Conservation (phyloP, 768 basidiomycete species). For the Xerocomellus intermedius region DNA sequence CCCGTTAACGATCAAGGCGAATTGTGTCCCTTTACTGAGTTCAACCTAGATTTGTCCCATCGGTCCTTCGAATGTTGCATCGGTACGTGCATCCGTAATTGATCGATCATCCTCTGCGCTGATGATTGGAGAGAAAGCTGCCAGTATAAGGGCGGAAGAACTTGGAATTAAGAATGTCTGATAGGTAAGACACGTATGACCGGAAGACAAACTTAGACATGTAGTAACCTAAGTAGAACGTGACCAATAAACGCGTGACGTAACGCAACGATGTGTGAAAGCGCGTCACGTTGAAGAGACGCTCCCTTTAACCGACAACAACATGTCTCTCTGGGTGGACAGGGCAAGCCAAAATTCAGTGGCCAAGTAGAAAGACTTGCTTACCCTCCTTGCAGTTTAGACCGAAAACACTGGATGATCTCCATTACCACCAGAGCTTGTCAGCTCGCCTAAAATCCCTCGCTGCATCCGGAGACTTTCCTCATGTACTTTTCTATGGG, state of each 20-base stretch:
- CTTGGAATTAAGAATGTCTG: constrained; percentile 18
- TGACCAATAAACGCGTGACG: constrained; percentile 33
- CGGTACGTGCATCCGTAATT: constrained; percentile 19
- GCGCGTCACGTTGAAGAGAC: not conserved
- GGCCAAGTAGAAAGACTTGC: not conserved
- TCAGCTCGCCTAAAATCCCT: constrained; percentile 78
- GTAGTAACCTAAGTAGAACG: not conserved
- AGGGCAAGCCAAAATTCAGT: constrained; percentile 23
- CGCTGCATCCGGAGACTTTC: constrained; percentile 89
- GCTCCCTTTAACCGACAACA: not conserved
- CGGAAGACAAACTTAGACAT: not conserved
- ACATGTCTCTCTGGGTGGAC: constrained; percentile 73
- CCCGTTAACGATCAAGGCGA: not conserved
- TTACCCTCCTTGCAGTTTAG: constrained; percentile 58
- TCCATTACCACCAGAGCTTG: constrained; percentile 85
- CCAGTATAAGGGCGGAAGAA: constrained; percentile 20
- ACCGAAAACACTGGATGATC: constrained; percentile 76
- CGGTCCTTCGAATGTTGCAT: constrained; percentile 37
- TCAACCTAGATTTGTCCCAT: constrained; percentile 38
- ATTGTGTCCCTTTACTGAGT: not conserved
- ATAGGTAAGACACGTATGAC: not conserved
- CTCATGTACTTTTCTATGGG: constrained; percentile 96
- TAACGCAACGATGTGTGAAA: constrained; percentile 23
- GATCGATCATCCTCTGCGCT: constrained; percentile 19
- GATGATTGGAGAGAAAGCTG: constrained; percentile 29